Evolutionary conservation across 768 basidiomycete genomes (phyloP).

Genomic region (Xerocomellus chrysenteron): DNA sequence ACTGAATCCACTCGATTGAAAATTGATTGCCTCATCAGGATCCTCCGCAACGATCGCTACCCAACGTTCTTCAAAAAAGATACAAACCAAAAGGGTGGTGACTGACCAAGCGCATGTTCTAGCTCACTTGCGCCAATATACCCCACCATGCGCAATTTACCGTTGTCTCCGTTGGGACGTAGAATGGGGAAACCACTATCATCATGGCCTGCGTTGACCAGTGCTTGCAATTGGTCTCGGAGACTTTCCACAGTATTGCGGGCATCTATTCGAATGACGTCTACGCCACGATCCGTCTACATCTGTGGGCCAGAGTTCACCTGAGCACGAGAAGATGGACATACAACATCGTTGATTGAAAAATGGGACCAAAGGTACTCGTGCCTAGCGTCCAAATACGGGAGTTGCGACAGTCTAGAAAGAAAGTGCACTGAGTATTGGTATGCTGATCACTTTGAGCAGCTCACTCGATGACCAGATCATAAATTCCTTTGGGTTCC

Average conservation of each 20-base stretch:
- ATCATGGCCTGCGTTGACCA: slow-evolving; percentile 60
- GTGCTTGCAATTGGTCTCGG: slow-evolving; percentile 61
- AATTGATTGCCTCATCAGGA: slow-evolving; percentile 63
- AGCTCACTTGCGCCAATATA: slow-evolving; percentile 93
- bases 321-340: slow-evolving; percentile 26
- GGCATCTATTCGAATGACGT: slow-evolving; percentile 69
- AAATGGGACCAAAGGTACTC: slow-evolving; percentile 84
- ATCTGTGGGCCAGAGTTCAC: not conserved
- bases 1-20: slow-evolving; percentile 50
- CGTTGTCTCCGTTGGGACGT: slow-evolving; percentile 42
- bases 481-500: slow-evolving; percentile 89
- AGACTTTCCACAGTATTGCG: slow-evolving; percentile 78
- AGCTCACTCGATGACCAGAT: slow-evolving; percentile 82
- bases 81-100: not conserved
- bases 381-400: slow-evolving; percentile 89
- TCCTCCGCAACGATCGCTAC: slow-evolving; percentile 78
- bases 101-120: slow-evolving; percentile 85
- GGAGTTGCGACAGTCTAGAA: slow-evolving; percentile 72
- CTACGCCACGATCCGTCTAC: slow-evolving; percentile 66
- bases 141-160: slow-evolving; percentile 70
- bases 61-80: not conserved
- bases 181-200: slow-evolving; percentile 89
- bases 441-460: not conserved
- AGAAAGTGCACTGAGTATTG: not conserved
- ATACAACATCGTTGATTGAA: slow-evolving; percentile 75